Conservation (phyloP, 495 filamentous ascomycete genomes). For the Corynascus novoguineensis region DNA sequence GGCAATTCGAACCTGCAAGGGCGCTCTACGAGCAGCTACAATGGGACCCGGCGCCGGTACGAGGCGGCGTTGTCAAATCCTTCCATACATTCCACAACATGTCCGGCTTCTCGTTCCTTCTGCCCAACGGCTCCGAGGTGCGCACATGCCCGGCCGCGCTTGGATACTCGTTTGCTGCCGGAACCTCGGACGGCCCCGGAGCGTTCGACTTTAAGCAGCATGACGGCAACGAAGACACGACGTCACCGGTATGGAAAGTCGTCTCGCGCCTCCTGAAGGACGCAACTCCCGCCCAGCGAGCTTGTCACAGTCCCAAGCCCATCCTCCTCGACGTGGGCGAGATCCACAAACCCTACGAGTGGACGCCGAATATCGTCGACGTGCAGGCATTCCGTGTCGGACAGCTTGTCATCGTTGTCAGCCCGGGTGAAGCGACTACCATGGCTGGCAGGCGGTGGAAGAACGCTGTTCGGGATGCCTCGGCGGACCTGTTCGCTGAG, state of each 20-base stretch:
- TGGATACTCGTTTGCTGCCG: constrained; percentile 90
- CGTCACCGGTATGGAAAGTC: constrained; percentile 76
- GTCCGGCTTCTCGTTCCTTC: constrained; percentile 63
- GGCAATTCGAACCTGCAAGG: constrained; percentile 66
- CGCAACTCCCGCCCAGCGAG: constrained; percentile 64
- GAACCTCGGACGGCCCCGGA: constrained; percentile 90
- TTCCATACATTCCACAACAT: constrained; percentile 75
- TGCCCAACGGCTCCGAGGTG: constrained; percentile 67
- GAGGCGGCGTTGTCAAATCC: constrained; percentile 59
- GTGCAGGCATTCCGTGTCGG: constrained; percentile 85
- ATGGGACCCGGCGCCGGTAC: constrained; percentile 43
- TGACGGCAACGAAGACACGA: constrained; percentile 61
- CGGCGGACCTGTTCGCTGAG: constrained; percentile 40
- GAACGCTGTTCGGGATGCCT: constrained; percentile 59
- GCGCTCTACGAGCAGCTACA: constrained; percentile 55
- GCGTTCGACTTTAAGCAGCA: constrained; percentile 94
- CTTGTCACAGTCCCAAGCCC: constrained; percentile 79
- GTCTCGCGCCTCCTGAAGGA: constrained; percentile 67
- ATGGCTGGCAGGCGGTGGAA: constrained; percentile 95
- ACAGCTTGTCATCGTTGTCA: constrained; percentile 80
- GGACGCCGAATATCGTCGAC: constrained; percentile 92
- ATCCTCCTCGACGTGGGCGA: constrained; percentile 88
- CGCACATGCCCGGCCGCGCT: constrained; percentile 86
- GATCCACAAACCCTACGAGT: constrained; percentile 71
- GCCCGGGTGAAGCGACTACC: constrained; percentile 86